Base-by-base conservation (phyloP, 1,139 yeast genomes). In the Scheffersomyces insectosa region DNA sequence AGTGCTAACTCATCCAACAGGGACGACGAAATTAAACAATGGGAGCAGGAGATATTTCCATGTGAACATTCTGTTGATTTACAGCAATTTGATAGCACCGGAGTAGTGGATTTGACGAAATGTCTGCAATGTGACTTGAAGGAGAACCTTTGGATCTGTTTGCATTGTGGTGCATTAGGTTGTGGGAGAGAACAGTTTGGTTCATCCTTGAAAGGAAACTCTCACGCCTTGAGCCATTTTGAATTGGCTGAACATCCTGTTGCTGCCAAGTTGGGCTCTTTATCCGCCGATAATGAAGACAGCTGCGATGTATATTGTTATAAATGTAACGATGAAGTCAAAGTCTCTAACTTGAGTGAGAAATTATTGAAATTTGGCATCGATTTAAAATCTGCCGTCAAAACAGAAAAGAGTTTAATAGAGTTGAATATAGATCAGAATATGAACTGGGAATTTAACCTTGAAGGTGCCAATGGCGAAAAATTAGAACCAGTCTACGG, bases 151-250 rank as follows among this genome's bases (percentile, higher is more conserved):
- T 91, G 98, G 98, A 84, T 89, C 6, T 91, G 98, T 64, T 70
- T 91, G 34, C 82, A 88, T 16, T 91, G 98, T 69, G 97, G 98
- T 0, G 79, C 82, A 47, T 72, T 88, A 31, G 97, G 97, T 0
- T 91, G 98, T 67, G 96, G 97, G 44, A 75, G 99, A 51, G 83
- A 83, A 31, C 99, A 93, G 63, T 88, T 87, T 57, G 99, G 98
- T 28, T 69, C 75, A 11, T 84, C 89, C n/a, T 80, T 89, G 28
- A 83, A 88, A 23, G 99, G 99, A 4, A 83, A 91, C 57, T 85
- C 96, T 0, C 99, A 93, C 63, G 98, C 96, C 0, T 68, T 93
- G 51, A 63, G 65, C 1, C 99, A 95, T 66, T 85, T 63, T 56
- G 75, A 72, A 40, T 23, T 39, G 6, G 66, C 80, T 3, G 61